Base-by-base conservation (phyloP, 306 rosid genomes). In the Acacia acuminata region DNA sequence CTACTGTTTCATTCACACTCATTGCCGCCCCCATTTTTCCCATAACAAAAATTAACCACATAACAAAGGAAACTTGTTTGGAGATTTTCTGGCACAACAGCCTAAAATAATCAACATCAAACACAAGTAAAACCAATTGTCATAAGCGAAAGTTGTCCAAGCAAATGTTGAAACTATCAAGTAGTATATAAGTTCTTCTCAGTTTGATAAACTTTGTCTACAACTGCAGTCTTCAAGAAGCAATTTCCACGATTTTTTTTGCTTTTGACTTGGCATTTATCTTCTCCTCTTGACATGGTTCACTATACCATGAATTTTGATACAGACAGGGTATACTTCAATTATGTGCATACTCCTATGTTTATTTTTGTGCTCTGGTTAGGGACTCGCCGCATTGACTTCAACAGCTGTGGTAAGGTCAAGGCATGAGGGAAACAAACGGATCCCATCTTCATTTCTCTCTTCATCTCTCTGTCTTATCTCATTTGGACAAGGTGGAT, bases 321-420 rank as follows among this genome's bases (percentile, higher is more conserved):
- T 36, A 17, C 1, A 19, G 12, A 10, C 47, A 69, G 50, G 50
- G 19, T 19, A 6, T 69, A 38, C 42, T n/a, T 20, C 10, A 19
- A 2, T 69, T 40, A 8, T 10, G 73, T 40, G 73, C 73, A 40
- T 42, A 40, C 1, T 24, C 3, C 17, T 69, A 50, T 40, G 30
- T 40, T 38, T 38, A 51, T n/a, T 69, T 74, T 6, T 81, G 56
- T 84, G 60, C 50, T 13, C 38, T 44, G 11, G 32, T 43, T 48
- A 96, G 99, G 99, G 99, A 68, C 94, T 96, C 19, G 85, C 82
- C 66, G 94, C 99, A 71, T 88, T 96, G 87, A 91, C 99, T 53
- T 85, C 94, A 81, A 89, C 98, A 36, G 85, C 98, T 70, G 58
- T 91, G 14, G 90, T 87, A 84, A 76, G 87, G 83, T 80, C 94